Evolutionary conservation across 2,329 filamentous ascomycete genomes (phyloP).

Genomic region (Bipolaris oryzae): DNA sequence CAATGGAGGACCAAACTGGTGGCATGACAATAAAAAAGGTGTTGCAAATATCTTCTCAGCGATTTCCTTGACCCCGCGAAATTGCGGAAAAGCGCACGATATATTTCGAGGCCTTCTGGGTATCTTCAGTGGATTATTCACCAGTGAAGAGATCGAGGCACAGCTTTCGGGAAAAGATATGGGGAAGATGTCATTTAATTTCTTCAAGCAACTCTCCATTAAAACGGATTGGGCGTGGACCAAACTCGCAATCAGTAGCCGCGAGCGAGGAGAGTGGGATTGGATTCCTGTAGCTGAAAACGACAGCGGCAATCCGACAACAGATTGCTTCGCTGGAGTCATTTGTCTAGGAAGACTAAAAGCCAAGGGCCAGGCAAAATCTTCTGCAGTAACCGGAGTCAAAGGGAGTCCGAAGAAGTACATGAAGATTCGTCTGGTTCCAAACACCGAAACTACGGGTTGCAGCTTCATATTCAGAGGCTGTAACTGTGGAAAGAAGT

Average conservation of each 20-base stretch:
- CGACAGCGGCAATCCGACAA: neutral
- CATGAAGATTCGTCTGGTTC: slow-evolving; percentile 2
- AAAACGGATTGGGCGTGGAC: slow-evolving; percentile 6
- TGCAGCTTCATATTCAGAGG: slow-evolving; percentile 6
- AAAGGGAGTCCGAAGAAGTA: slow-evolving; percentile 9
- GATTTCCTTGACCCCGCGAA: slow-evolving; percentile 2
- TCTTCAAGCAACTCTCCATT: slow-evolving; percentile 3
- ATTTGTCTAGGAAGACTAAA: slow-evolving; percentile 4
- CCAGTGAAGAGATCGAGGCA: neutral
- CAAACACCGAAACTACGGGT: neutral
- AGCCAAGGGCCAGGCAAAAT: slow-evolving; percentile 4
- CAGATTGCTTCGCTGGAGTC: slow-evolving; percentile 8
- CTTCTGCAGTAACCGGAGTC: neutral
- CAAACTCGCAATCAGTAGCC: slow-evolving; percentile 10
- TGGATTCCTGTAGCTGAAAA: slow-evolving; percentile 11
- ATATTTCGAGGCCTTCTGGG: slow-evolving; percentile 7
- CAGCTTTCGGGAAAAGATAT: slow-evolving; percentile 6
- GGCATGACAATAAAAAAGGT: slow-evolving; percentile 7
- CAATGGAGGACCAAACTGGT: slow-evolving; percentile 10
- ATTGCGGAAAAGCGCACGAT: neutral
- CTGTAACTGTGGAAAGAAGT: slow-evolving; percentile 9
- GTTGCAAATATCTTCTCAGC: slow-evolving; percentile 11
- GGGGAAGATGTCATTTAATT: slow-evolving; percentile 9
- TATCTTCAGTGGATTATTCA: slow-evolving; percentile 10
- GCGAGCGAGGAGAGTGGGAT: slow-evolving; percentile 6